Evolutionary conservation across 225 moss, liverwort and hornwort genomes (phyloP).

Genomic region (Asterella californica): DNA sequence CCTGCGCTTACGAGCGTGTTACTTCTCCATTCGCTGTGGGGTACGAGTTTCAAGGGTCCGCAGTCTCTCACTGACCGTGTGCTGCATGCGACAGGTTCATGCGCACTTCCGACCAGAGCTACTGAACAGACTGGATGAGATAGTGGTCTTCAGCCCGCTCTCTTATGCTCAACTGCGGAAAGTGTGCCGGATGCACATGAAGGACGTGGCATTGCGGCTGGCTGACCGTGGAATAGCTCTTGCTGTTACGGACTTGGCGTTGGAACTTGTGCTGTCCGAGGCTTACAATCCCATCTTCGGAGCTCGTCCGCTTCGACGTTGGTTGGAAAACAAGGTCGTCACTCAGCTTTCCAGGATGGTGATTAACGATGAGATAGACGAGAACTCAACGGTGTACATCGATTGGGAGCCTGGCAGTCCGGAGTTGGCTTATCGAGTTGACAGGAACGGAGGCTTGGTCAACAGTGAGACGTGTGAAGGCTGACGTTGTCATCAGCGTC

Average conservation of each 20-base stretch:
- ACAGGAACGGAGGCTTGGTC: conserved; percentile 71
- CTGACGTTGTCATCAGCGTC: conserved; percentile 76
- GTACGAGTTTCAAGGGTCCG: neutral
- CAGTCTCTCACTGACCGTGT: neutral
- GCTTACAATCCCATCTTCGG: conserved; percentile 88
- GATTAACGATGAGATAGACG: conserved; percentile 85
- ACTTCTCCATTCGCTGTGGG: too few relatives aligned
- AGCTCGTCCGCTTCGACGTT: conserved; percentile 84
- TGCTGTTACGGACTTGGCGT: conserved; percentile 78
- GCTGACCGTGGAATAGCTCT: conserved; percentile 86
- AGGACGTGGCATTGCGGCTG: conserved; percentile 69
- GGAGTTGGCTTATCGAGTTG: conserved; percentile 58
- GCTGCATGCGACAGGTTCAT: conserved; percentile 40
- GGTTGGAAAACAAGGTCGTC: conserved; percentile 90
- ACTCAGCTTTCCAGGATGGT: conserved; percentile 78
- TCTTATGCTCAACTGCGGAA: conserved; percentile 59
- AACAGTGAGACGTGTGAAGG: conserved; percentile 58
- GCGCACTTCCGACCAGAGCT: conserved; percentile 80
- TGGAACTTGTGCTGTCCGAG: conserved; percentile 71
- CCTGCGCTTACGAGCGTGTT: too few relatives aligned
- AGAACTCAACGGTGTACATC: conserved; percentile 82
- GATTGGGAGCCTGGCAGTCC: conserved; percentile 45
- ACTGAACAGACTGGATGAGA: conserved; percentile 85
- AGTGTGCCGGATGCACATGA: conserved; percentile 94
- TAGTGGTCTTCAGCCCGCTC: conserved; percentile 85